Base-by-base conservation (phyloP, 1,284 basidiomycete species). In the Rhodotorula glutinis region DNA sequence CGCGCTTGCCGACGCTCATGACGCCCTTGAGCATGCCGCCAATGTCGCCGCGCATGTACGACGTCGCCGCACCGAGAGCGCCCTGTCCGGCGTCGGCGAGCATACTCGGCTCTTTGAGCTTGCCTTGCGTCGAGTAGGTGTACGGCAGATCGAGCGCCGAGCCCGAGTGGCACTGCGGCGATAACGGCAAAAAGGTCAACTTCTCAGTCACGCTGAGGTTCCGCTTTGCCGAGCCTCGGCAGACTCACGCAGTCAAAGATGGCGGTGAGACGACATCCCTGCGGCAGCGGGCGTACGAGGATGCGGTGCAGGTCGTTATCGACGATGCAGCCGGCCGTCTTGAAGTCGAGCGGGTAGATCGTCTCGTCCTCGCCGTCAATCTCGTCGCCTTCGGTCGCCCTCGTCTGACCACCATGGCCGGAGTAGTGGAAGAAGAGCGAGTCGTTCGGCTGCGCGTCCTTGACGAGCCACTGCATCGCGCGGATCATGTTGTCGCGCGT, bases 401-500 rank as follows among this genome's bases (percentile, higher is more conserved):
- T 82, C 9, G 86, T 85, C 77, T 91, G 90, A 16, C 89, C 90
- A 17, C 91, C 92, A 74, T 93, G 91, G 4, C 91, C 91, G 1
- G 90, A 89, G 77, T 87, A 95, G 76, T 94, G 92, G 83, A 95
- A 92, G 83, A 95, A 94, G 47, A 95, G 81, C 19, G 72, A 65
- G 75, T 95, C 92, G 73, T 94, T 88, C 4, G 90, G 87, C 55
- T 81, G 79, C 21, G 92, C 92, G 72, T 83, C 87, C 14, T 79
- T 79, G 19, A 93, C 90, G n/a, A 96, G 85, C 92, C 93, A 96
- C 70, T 86, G 84, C 90, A 94, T 93, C 2, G 87, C 92, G 63
- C 82, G 78, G 17, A 91, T 75, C 88, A 96, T 94, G 76, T 96
- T 96, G n/a, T 83, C 82, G 70, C 81, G 82, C 0, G 90, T 94